A percentile compares a stretch with the other conserved stretches of the same genome.
These are phyloP conservation scores for Eutrema heterophyllum DNA, from an alignment of 345 rosid genomes.

Conservation along the genomic window DNA sequence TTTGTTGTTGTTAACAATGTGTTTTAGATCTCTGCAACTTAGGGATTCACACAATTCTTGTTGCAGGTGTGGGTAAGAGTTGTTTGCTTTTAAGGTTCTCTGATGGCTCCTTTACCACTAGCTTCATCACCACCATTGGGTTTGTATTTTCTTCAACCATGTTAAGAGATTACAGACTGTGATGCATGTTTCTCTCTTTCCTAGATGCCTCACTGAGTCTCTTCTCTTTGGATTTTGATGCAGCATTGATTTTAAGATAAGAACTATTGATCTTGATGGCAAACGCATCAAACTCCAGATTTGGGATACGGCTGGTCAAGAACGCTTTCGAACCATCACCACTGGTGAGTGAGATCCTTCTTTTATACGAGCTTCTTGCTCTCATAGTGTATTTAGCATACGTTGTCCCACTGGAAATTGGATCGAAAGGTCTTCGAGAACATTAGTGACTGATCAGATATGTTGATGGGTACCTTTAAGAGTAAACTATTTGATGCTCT, in stretches of 20 bases:
- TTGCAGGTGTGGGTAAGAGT: slow-evolving; percentile 86
- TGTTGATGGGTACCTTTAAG: neutral
- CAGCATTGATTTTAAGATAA: slow-evolving; percentile 80
- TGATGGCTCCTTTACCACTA: slow-evolving; percentile 93
- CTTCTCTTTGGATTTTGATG: neutral
- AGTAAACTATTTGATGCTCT: neutral
- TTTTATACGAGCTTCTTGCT: neutral
- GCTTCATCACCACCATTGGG: slow-evolving; percentile 98
- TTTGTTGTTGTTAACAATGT: neutral
- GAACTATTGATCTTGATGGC: slow-evolving; percentile 77
- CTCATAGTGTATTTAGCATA: neutral
- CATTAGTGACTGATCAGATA: too few relatives aligned
- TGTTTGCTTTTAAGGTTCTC: slow-evolving; percentile 92
- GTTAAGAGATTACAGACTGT: neutral
- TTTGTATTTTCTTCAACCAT: slow-evolving; percentile 26
- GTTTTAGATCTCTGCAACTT: slow-evolving; percentile 6
- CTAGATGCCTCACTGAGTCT: neutral
- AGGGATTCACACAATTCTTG: neutral
- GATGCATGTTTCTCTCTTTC: neutral
- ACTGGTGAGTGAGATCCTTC: slow-evolving; percentile 47
- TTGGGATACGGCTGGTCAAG: slow-evolving; percentile 89
- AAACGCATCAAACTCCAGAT: slow-evolving; percentile 73
- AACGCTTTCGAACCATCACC: slow-evolving; percentile 82
- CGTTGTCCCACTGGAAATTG: neutral
- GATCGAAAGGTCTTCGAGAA: too few relatives aligned